Base-by-base conservation (phyloP, 306 rosid species). In the Rosa rugosa region DNA sequence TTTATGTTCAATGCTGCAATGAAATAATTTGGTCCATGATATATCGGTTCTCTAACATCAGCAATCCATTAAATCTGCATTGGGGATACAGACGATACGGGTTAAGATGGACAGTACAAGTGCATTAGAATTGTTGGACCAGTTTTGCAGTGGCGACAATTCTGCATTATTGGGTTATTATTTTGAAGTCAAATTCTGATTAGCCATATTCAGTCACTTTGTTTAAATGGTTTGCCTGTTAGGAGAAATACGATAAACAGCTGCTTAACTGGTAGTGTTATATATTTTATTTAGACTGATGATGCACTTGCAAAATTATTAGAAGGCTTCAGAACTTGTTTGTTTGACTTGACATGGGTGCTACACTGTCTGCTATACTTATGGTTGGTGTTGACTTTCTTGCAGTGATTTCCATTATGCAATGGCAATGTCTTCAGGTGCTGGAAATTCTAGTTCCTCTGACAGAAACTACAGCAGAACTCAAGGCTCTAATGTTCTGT, bases 361-460 rank as follows among this genome's bases (percentile, higher is more conserved):
- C n/a, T 47, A 10, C 46, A 59, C 44, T 62, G 36, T 70, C 57
- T 80, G 18, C 18, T 69, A 42, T 81, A 49, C 77, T 81, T 76
- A 73, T 62, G 57, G 49, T 42, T 73, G 67, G 56, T 40, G 53
- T 5, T 67, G 44, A 1, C n/a, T 66, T 79, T 84, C 62, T 73
- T 89, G 87, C 88, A 96, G 99, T 62, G 90, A 87, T 78, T 54
- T 83, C 81, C 84, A 79, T 50, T 89, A 75, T 89, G 79, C 89
- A 11, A 54, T 84, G 62, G 44, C 85, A 49, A 63, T 83, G 36
- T 75, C 86, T 59, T 89, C 91, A 34, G 90, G 77, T 74, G 79
- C 85, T 64, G 94, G 90, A 83, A 87, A 81, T 75, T 84, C 86
- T 68, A 72, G 45, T 31, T 82, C 86, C 3, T 83, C 91, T 73